A percentile compares a stretch with the other conserved stretches of the same genome.
These are phyloP conservation scores for Stenogyne calaminthoides DNA, from an alignment of 305 asterid genomes.

Conservation along the genomic window DNA sequence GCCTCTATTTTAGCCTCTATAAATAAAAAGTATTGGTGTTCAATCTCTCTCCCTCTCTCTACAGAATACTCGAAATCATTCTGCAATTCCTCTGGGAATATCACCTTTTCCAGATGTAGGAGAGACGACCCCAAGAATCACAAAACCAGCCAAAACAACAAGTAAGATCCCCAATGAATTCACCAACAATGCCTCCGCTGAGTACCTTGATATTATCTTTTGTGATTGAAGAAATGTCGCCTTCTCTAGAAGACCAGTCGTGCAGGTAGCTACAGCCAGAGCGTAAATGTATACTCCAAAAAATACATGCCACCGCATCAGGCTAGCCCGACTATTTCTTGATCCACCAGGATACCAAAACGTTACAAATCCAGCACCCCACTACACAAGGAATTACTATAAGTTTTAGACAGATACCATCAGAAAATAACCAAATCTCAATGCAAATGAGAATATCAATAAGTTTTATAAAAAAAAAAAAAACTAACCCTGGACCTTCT, in stretches of 20 bases:
- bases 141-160: slow-evolving; percentile 75
- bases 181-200: slow-evolving; percentile 74
- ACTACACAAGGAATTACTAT: slow-evolving; percentile 39
- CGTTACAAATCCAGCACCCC: slow-evolving; percentile 70
- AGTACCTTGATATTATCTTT: slow-evolving; percentile 69
- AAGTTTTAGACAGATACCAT: background rate
- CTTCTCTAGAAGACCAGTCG: slow-evolving; percentile 85
- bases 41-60: background rate
- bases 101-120: slow-evolving; percentile 58
- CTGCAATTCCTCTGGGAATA: slow-evolving; percentile 27
- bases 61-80: background rate
- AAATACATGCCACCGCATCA: slow-evolving; percentile 76
- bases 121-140: slow-evolving; percentile 69
- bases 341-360: slow-evolving; percentile 91
- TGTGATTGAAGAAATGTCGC: slow-evolving; percentile 76
- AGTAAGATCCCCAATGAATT: slow-evolving; percentile 71
- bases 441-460: background rate
- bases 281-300: slow-evolving; percentile 69
- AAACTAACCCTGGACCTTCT: background rate
- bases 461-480: too few relatives aligned
- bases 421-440: background rate
- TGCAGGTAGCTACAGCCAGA: slow-evolving; percentile 74
- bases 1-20: background rate
- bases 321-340: slow-evolving; percentile 58
- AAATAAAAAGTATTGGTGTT: background rate